Evolutionary conservation across 164 flowering plant species (phyloP).

Genomic region (Kalanchoe fedtschenkoi): DNA sequence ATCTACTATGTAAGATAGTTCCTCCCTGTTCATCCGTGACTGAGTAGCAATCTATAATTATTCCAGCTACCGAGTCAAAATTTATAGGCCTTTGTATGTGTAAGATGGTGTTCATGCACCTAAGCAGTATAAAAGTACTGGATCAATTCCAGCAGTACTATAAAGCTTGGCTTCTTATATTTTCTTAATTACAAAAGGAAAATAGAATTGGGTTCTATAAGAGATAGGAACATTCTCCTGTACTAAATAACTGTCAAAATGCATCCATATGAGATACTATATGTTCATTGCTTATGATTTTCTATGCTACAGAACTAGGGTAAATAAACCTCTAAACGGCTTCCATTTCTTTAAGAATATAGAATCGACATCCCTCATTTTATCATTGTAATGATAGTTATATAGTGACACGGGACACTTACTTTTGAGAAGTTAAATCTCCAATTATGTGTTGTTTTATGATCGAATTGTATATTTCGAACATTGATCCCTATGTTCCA

Average conservation of each 20-base stretch:
- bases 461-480: neutral
- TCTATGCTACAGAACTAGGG: no score
- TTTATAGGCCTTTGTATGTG: neutral
- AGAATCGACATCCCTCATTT: neutral
- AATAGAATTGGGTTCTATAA: no score
- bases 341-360: neutral
- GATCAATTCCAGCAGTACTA: neutral
- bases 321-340: neutral
- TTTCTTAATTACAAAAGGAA: no score
- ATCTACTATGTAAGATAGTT: neutral
- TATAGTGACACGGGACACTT: neutral
- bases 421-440: neutral
- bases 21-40: neutral
- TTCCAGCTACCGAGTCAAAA: neutral
- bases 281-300: no score
- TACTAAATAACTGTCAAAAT: no score
- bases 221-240: no score
- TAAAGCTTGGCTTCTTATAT: neutral
- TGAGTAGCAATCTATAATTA: neutral
- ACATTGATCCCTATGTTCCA: constrained; percentile 3
- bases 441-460: neutral
- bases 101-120: neutral
- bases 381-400: neutral
- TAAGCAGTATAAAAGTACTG: neutral
- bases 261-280: no score